Evolutionary conservation across 768 basidiomycete genomes (phyloP), one percentile per base, ranked within the genome.

Genomic region (Naganishia vishniacii): DNA sequence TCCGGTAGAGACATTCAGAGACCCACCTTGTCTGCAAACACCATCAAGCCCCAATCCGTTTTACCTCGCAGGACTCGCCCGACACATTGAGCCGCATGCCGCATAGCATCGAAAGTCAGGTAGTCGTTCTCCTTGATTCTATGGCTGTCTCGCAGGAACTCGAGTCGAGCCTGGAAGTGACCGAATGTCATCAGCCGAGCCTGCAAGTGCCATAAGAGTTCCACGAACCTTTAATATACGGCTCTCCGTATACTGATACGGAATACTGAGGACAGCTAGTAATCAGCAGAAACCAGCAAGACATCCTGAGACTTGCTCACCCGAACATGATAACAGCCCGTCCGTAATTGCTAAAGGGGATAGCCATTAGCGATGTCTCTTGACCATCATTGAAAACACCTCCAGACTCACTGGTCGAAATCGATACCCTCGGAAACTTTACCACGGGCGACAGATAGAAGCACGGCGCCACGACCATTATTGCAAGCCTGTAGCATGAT

Each of bases 351-450:
- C 66, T 64, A 31, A 3, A 1, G 25, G 9, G 25, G 16, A 25
- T 3, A 59, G 13, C 16, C 2, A 45, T 58, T 20, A n/a, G 51
- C 28, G 4, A 4, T 2, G 12, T 25, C 59, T 34, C n/a, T n/a
- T n/a, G 3, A 20, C 11, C 2, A 42, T 18, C 23, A 13, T 3
- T 2, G 2, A 25, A 25, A 16, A 48, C 23, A 6, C 9, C 20
- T 8, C 26, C 53, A 18, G 12, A 71, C 74, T 59, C 47, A 77
- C 76, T 99, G 95, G 75, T 99, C 95, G 73, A 99, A 99, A 84
- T 99, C 95, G 72, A 99, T 99, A n/a, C 95, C 95, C 78, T 99
- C 95, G 0, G 95, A 98, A 0, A 99, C 95, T 77, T 99, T 99
- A 3, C 95, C 95, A 81, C 95, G 86, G 29, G 95, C 95, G 34